Evolutionary conservation across 2,329 filamentous ascomycete species (phyloP).

Genomic region (Fusarium sublunatum): DNA sequence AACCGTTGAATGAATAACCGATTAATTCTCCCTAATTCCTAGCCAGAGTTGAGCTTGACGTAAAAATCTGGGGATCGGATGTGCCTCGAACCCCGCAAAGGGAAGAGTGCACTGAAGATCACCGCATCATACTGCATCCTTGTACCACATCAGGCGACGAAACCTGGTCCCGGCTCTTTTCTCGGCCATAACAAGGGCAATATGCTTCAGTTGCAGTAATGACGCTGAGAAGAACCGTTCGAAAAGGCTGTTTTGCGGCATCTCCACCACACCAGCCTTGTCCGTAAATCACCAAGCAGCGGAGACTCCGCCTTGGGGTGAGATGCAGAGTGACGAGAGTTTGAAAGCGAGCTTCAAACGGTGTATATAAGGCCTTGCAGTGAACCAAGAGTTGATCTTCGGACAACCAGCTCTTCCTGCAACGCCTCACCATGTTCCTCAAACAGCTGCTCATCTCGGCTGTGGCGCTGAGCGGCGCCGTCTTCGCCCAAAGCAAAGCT

Average conservation of each 20-base stretch:
- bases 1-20: neutral
- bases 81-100: conserved; percentile 22
- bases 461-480: conserved; percentile 26
- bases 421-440: conserved; percentile 26
- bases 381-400: neutral
- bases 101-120: conserved; percentile 9
- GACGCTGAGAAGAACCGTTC: neutral
- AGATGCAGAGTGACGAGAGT: conserved; percentile 15
- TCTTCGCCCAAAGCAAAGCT: conserved; percentile 35
- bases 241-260: neutral
- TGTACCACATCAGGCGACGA: conserved; percentile 17
- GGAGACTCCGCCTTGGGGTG: conserved; percentile 28
- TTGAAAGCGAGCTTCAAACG: neutral
- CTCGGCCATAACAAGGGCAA: conserved; percentile 23
- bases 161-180: conserved; percentile 35
- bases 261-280: neutral
- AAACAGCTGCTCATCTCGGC: conserved; percentile 32
- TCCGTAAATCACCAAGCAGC: neutral
- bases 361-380: conserved; percentile 16
- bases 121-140: conserved; percentile 13
- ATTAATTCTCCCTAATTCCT: conserved; percentile 7
- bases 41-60: neutral
- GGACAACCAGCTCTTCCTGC: conserved; percentile 7
- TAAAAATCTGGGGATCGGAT: conserved; percentile 9
- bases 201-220: neutral